Base-by-base conservation (phyloP, 306 rosid genomes). In the Ochetophila trinervis region DNA sequence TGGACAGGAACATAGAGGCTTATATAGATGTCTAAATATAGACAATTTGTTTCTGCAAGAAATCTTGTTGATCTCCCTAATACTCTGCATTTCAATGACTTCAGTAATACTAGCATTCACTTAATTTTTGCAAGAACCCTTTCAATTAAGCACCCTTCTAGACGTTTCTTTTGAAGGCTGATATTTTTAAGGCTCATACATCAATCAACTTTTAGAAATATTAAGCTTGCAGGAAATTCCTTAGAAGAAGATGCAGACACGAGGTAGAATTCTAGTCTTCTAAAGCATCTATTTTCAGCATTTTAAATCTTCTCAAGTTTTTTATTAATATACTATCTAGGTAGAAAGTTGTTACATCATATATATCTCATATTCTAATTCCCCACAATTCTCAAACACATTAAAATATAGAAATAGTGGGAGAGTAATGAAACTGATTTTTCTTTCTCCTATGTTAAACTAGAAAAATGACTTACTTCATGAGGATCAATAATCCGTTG, bases 401-500 rank as follows among this genome's bases (percentile, higher is more conserved):
- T 48, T 27, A 44, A 12, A 24, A 37, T n/a, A 35, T 49, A 59
- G 57, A 40, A 32, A 16, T 32, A 72, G 18, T 32, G 63, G 7
- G 32, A 19, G n/a, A 48, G 19, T 48, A 35, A 44, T 14, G 36
- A 36, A 66, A 53, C 45, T 3, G 16, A 11, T 18, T 64, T 63
- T 30, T 58, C 9, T 32, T 17, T 32, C n/a, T n/a, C 4, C 6
- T 11, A 59, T 35, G 56, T 17, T 19, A 63, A 21, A 66, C 54
- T 16, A 53, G 18, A 55, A 54, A n/a, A 56, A 50, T 49, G 67
- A 71, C 88, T 82, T 83, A 87, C 98, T 71, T 87, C 98, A 60
- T 89, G 98, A 73, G 81, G 62, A 58, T 87, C 87, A 47, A 21
- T 74, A 70, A 93, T 87, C 67, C 77, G 79, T 62, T 78, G 88